Conservation (phyloP, 1,284 basidiomycete species). For the Ustilago esculenta region DNA sequence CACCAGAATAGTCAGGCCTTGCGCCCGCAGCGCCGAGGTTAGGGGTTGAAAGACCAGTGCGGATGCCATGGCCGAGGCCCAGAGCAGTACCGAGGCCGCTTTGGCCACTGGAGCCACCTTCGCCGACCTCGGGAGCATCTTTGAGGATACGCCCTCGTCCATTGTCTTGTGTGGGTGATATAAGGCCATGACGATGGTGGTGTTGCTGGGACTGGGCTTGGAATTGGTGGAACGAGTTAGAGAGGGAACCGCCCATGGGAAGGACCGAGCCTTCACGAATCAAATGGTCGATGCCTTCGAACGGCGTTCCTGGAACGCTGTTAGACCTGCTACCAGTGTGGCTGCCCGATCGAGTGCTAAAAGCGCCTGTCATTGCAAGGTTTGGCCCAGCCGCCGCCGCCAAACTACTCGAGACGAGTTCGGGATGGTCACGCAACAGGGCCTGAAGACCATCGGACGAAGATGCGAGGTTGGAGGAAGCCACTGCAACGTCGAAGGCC, state of each 20-base stretch:
- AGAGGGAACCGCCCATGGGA: conserved; percentile 38
- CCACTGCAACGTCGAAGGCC: conserved; percentile 55
- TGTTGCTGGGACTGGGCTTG: conserved; percentile 24
- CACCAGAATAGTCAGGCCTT: conserved; percentile 96
- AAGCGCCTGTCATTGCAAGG: conserved; percentile 36
- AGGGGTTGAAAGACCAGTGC: conserved; percentile 39
- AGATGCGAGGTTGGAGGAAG: conserved; percentile 53
- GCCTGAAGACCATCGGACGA: conserved; percentile 63
- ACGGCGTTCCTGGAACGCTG: conserved; percentile 44
- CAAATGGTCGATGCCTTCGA: conserved; percentile 14
- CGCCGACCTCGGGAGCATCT: conserved; percentile 44
- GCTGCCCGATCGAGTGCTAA: conserved; percentile 40
- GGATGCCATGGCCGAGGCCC: conserved; percentile 39
- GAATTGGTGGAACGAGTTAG: conserved; percentile 37
- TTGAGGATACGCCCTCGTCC: conserved; percentile 40
- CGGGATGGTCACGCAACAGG: conserved; percentile 63
- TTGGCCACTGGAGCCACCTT: conserved; percentile 36
- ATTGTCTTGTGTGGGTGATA: conserved; percentile 14
- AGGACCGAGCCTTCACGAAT: conserved; percentile 9
- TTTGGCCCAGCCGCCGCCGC: conserved; percentile 59
- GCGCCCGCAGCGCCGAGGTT: conserved; percentile 73
- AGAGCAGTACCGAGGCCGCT: conserved; percentile 44
- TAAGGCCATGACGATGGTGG: conserved; percentile 7
- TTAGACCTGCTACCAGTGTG: conserved; percentile 37
- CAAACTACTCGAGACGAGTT: conserved; percentile 60